Conservation (phyloP, 176 grass and related monocot genomes). For the Hordeum vulgare region MorexV3_pseudomolecules_assembly NC_058521.1:581762048-581762547, state of each 20-base stretch:
- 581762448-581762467: neutral
- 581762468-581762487: too few relatives aligned
- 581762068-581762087: too few relatives aligned
- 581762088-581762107: too few relatives aligned
- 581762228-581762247: too few relatives aligned
- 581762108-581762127: too few relatives aligned
- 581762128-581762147: too few relatives aligned
- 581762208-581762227: too few relatives aligned
- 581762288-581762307: neutral
- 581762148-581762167: too few relatives aligned
- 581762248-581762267: too few relatives aligned
- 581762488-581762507: neutral
- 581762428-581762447: neutral
- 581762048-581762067: too few relatives aligned
- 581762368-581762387: neutral
- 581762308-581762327: neutral
- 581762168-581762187: too few relatives aligned
- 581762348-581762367: neutral
- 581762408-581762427: neutral
- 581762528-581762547: neutral
- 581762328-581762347: neutral
- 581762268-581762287: neutral
- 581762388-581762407: neutral
- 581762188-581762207: too few relatives aligned
- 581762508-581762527: neutral